These are phyloP conservation scores for Eutypella sp. DNA, from an alignment of 2,329 filamentous ascomycete species.

Conservation along the genomic window DNA sequence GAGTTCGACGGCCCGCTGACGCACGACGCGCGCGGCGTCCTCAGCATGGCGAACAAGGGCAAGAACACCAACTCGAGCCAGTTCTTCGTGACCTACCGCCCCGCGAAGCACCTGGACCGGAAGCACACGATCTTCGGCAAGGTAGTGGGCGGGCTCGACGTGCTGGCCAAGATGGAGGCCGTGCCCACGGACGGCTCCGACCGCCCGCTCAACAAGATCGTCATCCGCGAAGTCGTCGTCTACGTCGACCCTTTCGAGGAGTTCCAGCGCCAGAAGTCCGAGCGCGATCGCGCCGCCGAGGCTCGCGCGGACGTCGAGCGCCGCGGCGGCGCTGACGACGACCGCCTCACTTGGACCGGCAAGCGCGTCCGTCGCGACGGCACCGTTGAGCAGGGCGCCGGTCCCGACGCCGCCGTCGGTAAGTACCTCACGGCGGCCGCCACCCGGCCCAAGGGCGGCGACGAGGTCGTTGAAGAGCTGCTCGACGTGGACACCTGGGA, in stretches of 20 bases:
- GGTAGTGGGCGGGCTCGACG: conserved; percentile 70
- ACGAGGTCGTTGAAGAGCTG: conserved; percentile 58
- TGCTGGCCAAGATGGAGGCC: conserved; percentile 71
- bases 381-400: not conserved
- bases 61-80: conserved; percentile 96
- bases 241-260: conserved; percentile 95
- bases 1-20: conserved; percentile 85
- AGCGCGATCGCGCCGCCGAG: conserved; percentile 54
- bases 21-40: conserved; percentile 74
- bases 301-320: conserved; percentile 57
- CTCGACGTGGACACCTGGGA: conserved; percentile 59
- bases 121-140: conserved; percentile 97
- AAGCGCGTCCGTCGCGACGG: not conserved
- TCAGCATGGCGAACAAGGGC: conserved; percentile 98
- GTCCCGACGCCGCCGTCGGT: conserved; percentile 45
- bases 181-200: conserved; percentile 71
- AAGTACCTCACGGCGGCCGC: conserved; percentile 73
- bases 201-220: conserved; percentile 70
- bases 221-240: conserved; percentile 77
- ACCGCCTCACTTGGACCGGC: conserved; percentile 44
- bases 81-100: conserved; percentile 88
- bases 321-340: conserved; percentile 75
- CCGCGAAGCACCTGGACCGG: conserved; percentile 78
- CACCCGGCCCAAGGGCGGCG: conserved; percentile 30
- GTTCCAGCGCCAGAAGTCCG: conserved; percentile 70